Evolutionary conservation across 2,329 filamentous ascomycete species (phyloP).

Genomic region (Ophiosphaerella narmari): DNA sequence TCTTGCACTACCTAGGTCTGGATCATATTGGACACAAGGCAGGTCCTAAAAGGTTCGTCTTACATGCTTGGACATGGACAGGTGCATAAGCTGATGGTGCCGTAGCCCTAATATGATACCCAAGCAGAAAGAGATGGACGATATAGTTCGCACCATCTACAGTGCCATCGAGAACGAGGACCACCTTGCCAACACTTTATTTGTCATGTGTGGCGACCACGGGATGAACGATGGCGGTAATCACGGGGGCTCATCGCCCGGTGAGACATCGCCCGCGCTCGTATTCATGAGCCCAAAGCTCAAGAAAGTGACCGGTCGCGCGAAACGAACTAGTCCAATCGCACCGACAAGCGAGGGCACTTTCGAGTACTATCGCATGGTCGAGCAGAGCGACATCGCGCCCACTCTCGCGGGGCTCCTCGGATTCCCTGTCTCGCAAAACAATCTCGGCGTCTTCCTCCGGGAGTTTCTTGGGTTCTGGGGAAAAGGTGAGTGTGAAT

Average conservation of each 20-base stretch:
- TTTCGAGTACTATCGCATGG: slow-evolving; percentile 79
- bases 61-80: slow-evolving; percentile 12
- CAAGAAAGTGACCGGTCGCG: slow-evolving; percentile 55
- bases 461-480: slow-evolving; percentile 78
- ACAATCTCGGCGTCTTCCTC: slow-evolving; percentile 88
- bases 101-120: slow-evolving; percentile 83
- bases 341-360: slow-evolving; percentile 60
- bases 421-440: slow-evolving; percentile 84
- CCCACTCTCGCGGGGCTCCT: slow-evolving; percentile 86
- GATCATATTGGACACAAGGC: slow-evolving; percentile 98
- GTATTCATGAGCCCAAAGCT: slow-evolving; percentile 90
- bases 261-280: slow-evolving; percentile 91
- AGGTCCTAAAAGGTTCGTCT: slow-evolving; percentile 73
- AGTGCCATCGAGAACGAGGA: slow-evolving; percentile 70
- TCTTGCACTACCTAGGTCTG: slow-evolving; percentile 92
- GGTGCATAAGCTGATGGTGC: slow-evolving; percentile 7
- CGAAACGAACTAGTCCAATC: slow-evolving; percentile 56
- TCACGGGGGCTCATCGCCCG: slow-evolving; percentile 89
- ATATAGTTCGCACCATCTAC: slow-evolving; percentile 76
- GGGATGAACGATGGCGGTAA: slow-evolving; percentile 99
- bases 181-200: slow-evolving; percentile 76
- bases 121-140: slow-evolving; percentile 94
- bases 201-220: slow-evolving; percentile 90
- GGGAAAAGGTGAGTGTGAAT: slow-evolving; percentile 65
- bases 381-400: slow-evolving; percentile 95